Conservation (phyloP, 768 basidiomycete species). For the Coprinopsis cinerea region DNA sequence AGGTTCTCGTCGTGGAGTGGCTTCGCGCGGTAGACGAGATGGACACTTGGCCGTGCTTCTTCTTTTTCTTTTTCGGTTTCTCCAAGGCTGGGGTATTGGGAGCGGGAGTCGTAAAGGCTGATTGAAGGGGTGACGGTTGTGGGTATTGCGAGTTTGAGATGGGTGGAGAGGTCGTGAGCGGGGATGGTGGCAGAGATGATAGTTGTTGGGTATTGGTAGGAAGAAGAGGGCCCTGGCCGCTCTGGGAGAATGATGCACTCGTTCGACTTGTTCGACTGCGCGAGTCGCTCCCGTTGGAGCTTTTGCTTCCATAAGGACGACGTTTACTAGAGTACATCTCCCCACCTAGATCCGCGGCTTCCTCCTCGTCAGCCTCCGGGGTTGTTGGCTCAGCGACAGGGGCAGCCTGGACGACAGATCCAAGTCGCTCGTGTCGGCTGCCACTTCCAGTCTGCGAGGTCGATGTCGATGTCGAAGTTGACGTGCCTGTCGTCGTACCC, state of each 20-base stretch:
- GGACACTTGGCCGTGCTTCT: not conserved
- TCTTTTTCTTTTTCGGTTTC: slow-evolving; percentile 7
- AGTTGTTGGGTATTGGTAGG: slow-evolving; percentile 8
- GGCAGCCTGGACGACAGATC: not conserved
- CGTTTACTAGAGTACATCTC: slow-evolving; percentile 38
- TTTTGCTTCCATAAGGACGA: slow-evolving; percentile 8
- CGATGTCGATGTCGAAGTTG: slow-evolving; percentile 2
- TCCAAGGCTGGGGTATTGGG: slow-evolving; percentile 1
- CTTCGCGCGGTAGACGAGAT: slow-evolving; percentile 3
- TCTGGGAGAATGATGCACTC: slow-evolving; percentile 2
- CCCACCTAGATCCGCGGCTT: slow-evolving; percentile 55
- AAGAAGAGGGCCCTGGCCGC: too few species aligned
- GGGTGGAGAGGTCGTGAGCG: slow-evolving; percentile 3
- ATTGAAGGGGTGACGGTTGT: not conserved
- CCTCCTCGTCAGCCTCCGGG: slow-evolving; percentile 33
- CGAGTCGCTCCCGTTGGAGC: slow-evolving; percentile 41
- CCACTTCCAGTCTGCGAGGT: slow-evolving; percentile 11
- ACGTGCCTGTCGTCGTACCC: too few species aligned
- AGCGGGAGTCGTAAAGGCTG: not conserved
- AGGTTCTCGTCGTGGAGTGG: too few species aligned
- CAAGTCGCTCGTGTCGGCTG: slow-evolving; percentile 3
- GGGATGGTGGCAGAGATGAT: slow-evolving; percentile 19
- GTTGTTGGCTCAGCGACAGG: slow-evolving; percentile 12
- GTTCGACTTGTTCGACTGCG: slow-evolving; percentile 42
- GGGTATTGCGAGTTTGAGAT: not conserved